Evolutionary conservation across 148 eudicot species (phyloP).

Genomic region (Camellia japonica): DNA sequence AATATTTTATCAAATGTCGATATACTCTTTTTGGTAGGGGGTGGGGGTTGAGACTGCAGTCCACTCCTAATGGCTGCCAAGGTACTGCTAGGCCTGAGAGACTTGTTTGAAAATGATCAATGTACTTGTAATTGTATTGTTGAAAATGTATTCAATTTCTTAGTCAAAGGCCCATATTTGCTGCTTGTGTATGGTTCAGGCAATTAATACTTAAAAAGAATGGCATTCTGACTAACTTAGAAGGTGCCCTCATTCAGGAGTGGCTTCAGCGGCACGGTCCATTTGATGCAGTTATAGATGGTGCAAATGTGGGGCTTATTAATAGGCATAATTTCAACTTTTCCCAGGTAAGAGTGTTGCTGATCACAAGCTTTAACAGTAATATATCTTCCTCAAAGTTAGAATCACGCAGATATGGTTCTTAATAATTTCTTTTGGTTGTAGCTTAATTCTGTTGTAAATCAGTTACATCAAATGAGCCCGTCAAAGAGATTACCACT

Average conservation of each 20-base stretch:
- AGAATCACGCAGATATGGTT: neutral
- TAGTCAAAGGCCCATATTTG: conserved; percentile 1
- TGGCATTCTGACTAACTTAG: conserved; percentile 26
- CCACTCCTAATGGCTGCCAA: neutral
- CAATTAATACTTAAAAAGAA: conserved; percentile 16
- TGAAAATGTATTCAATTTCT: conserved; percentile 2
- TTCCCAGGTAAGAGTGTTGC: conserved; percentile 37
- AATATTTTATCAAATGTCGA: neutral
- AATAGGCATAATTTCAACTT: conserved; percentile 45
- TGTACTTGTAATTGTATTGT: neutral
- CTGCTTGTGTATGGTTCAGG: conserved; percentile 24
- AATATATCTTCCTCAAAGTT: neutral
- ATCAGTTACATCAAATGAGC: conserved; percentile 51
- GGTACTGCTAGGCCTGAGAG: neutral
- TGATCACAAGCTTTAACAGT: neutral
- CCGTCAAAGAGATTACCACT: conserved; percentile 76
- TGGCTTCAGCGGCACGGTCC: conserved; percentile 89
- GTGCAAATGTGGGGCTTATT: conserved; percentile 74
- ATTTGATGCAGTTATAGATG: conserved; percentile 92
- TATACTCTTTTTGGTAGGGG: neutral
- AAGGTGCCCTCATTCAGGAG: conserved; percentile 46
- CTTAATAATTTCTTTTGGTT: conserved; percentile 16
- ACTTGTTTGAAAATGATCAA: neutral
- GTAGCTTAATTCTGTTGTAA: conserved; percentile 61
- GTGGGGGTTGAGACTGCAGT: neutral